Base-by-base conservation (phyloP, 495 filamentous ascomycete species). In the Xylaria palmicola region DNA sequence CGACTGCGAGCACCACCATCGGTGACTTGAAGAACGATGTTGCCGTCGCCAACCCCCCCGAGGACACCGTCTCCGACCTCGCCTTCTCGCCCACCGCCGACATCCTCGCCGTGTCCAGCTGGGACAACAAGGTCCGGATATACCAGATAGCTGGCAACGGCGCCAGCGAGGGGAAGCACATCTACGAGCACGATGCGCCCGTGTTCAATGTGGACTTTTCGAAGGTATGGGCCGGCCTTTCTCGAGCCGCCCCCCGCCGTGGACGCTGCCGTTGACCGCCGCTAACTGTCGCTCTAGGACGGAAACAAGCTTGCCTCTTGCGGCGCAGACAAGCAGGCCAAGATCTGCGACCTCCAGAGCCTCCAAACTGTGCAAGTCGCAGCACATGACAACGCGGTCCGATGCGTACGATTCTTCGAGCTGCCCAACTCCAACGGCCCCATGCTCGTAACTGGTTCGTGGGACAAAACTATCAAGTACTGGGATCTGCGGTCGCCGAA, bases 81-180 rank as follows among this genome's bases (percentile, higher is more conserved):
- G 77, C 81, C 36, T 97, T 94, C 75, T 93, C 90, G n/a, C 86
- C 90, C 0, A 77, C 81, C 55, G 81, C 80, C 60, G 88, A 97
- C 54, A 85, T 91, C 75, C 77, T 97, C 15, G 92, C 93, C 29
- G 88, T 94, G 39, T 81, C 91, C 51, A 93, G 88, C 41, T 97
- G 93, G 93, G 93, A 97, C 70, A 95, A 93, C 74, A 92, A 90
- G 66, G 90, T 96, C 64, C 88, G 90, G 66, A 93, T 97, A 67
- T 97, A 96, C 74, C 89, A 96, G 72, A 89, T 94, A 73, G 86
- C 87, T 56, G 75, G 78, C 40, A 81, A 83, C 61, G 89, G 88
- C 27, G 78, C 83, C 64, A 91, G 87, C 69, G 80, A 86, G 74
- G 90, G 89, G 40, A 93, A 91, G 69, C 89, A 90, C 24, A 72